Evolutionary conservation across 2,329 filamentous ascomycete genomes (phyloP).

Genomic region (Venturia aucupariae): DNA sequence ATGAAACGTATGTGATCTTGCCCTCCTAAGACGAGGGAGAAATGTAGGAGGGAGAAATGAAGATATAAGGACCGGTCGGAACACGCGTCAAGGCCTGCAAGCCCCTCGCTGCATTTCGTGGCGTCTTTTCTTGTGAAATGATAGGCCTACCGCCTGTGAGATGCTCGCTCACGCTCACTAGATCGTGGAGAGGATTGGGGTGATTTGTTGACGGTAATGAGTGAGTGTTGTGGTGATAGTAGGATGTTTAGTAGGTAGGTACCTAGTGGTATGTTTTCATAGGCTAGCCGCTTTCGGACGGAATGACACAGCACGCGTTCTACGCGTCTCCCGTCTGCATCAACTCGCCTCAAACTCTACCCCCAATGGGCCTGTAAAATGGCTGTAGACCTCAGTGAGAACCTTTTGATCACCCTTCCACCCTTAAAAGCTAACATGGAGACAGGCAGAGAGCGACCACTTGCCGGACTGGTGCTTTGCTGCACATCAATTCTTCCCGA

Average conservation of each 20-base stretch:
- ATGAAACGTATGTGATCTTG: no score
- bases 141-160: no score
- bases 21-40: no score
- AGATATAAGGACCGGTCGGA: no score
- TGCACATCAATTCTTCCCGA: conserved; percentile 11
- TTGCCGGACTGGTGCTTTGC: conserved; percentile 11
- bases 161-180: no score
- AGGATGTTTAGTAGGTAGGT: background rate
- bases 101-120: no score
- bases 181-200: no score
- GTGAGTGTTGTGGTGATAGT: background rate
- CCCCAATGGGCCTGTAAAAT: background rate
- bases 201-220: no score
- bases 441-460: conserved; percentile 8
- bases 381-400: conserved; percentile 1
- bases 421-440: background rate
- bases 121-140: no score
- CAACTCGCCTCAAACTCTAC: background rate
- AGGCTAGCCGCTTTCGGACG: background rate
- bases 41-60: no score
- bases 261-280: background rate
- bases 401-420: background rate
- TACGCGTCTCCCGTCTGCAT: background rate
- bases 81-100: no score
- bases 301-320: background rate